These are phyloP conservation scores for Thermoascus crustaceus DNA, from an alignment of 2,329 filamentous ascomycete genomes.

Conservation along the genomic window DNA sequence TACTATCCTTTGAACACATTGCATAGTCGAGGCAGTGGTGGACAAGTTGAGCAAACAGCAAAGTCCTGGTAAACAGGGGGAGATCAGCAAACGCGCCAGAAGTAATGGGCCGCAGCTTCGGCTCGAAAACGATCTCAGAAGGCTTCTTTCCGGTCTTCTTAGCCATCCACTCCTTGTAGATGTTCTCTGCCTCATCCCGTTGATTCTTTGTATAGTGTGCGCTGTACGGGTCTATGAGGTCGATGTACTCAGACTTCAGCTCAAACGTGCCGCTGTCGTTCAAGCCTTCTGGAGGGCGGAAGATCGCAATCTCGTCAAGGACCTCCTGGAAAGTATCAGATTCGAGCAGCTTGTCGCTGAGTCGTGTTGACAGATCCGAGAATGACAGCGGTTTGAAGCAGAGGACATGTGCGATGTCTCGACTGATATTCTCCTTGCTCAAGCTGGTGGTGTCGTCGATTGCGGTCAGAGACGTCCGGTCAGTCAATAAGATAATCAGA, in stretches of 20 bases:
- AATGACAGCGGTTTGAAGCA: constrained; percentile 96
- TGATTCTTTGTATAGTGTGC: constrained; percentile 96
- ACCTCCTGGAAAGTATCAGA: constrained; percentile 80
- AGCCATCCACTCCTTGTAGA: constrained; percentile 79
- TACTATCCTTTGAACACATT: constrained; percentile 58
- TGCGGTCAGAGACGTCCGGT: constrained; percentile 63
- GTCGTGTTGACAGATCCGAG: constrained; percentile 76
- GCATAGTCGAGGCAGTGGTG: constrained; percentile 83
- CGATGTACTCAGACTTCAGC: constrained; percentile 74
- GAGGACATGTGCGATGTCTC: constrained; percentile 85
- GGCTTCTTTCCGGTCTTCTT: constrained; percentile 74
- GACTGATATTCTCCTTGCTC: constrained; percentile 64
- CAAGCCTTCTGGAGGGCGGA: constrained; percentile 81
- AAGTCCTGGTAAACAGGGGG: constrained; percentile 70
- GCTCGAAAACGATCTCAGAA: constrained; percentile 86
- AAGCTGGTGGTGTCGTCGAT: constrained; percentile 38
- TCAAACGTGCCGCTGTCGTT: constrained; percentile 93
- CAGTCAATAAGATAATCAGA: constrained; percentile 81
- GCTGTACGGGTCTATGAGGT: constrained; percentile 89
- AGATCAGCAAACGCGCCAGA: constrained; percentile 71
- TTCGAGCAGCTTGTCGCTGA: constrained; percentile 84
- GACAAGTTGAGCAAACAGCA: constrained; percentile 81
- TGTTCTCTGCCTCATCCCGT: constrained; percentile 84
- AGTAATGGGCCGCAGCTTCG: constrained; percentile 66
- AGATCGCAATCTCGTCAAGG: constrained; percentile 78